Evolutionary conservation across 2,329 filamentous ascomycete species (phyloP).

Genomic region (Colletotrichum chlorophyti): DNA sequence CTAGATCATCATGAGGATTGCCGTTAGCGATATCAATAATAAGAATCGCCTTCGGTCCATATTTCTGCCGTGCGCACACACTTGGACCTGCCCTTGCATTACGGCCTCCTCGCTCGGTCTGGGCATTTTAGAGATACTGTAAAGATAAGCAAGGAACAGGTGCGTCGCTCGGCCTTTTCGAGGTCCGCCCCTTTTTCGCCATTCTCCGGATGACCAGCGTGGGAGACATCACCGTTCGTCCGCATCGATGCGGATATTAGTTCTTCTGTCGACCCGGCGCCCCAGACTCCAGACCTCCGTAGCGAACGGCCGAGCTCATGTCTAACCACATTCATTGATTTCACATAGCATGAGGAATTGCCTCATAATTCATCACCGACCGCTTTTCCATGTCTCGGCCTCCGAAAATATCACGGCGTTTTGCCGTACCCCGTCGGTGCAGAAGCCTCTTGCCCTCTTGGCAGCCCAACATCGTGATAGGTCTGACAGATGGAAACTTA

Average conservation of each 20-base stretch:
- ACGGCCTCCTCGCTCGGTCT: too few relatives aligned
- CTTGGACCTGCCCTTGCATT: too few relatives aligned
- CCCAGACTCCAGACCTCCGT: slow-evolving; percentile 1
- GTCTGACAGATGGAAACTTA: not conserved
- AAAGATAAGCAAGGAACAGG: not conserved
- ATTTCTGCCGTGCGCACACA: too few relatives aligned
- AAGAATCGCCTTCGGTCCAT: too few relatives aligned
- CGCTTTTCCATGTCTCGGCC: not conserved
- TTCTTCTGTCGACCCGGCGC: not conserved
- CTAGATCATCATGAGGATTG: too few relatives aligned
- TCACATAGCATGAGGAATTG: too few relatives aligned
- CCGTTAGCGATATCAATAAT: too few relatives aligned
- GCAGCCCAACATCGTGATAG: not conserved
- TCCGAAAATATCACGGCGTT: not conserved
- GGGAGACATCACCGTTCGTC: not conserved
- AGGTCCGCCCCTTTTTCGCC: not conserved
- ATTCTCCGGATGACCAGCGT: not conserved
- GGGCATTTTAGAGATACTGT: too few relatives aligned
- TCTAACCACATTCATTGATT: slow-evolving; percentile 3
- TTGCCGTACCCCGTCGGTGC: not conserved
- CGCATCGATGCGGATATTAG: not conserved
- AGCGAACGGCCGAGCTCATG: slow-evolving; percentile 4
- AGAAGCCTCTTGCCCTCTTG: not conserved
- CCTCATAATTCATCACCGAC: too few relatives aligned
- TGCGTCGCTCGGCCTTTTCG: not conserved